Evolutionary conservation across 2,329 filamentous ascomycete genomes (phyloP).

Genomic region (Leptographium radiaticola): DNA sequence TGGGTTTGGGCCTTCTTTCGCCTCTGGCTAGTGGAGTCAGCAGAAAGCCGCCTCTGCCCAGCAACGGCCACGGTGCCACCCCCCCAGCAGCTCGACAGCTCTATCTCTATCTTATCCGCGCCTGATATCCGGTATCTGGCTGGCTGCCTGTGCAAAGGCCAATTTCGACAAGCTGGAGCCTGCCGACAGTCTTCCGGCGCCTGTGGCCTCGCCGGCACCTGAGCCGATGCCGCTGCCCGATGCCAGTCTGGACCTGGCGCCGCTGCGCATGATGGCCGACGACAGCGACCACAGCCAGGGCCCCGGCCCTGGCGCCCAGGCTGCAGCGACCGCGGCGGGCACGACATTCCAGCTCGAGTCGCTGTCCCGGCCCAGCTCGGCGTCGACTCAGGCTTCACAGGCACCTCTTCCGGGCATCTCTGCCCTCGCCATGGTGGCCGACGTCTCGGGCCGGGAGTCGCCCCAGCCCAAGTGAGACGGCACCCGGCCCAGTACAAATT

Average conservation of each 20-base stretch:
- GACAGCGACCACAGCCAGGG: conserved; percentile 25
- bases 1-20: too few species aligned
- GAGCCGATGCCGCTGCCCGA: not conserved
- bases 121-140: too few species aligned
- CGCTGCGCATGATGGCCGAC: conserved; percentile 14
- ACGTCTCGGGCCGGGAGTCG: conserved; percentile 21
- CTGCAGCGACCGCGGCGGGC: not conserved
- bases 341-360: conserved; percentile 27
- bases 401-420: conserved; percentile 34
- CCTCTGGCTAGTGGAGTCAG: too few species aligned
- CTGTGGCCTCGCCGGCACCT: not conserved
- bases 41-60: too few species aligned
- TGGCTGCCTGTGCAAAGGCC: too few species aligned
- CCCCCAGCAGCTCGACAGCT: too few species aligned
- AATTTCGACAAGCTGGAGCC: conserved; percentile 1
- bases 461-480: conserved; percentile 32
- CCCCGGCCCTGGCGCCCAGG: too few species aligned
- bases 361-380: conserved; percentile 36
- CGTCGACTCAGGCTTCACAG: conserved; percentile 31
- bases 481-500: too few species aligned
- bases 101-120: too few species aligned
- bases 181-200: not conserved
- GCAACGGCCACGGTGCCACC: too few species aligned
- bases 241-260: conserved; percentile 1
- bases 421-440: conserved; percentile 28